Percentiles rank a stretch among this genome's conserved stretches.
Evolutionary conservation across 345 rosid genomes (phyloP).

Genomic region (Streptanthus diversifolius): DNA sequence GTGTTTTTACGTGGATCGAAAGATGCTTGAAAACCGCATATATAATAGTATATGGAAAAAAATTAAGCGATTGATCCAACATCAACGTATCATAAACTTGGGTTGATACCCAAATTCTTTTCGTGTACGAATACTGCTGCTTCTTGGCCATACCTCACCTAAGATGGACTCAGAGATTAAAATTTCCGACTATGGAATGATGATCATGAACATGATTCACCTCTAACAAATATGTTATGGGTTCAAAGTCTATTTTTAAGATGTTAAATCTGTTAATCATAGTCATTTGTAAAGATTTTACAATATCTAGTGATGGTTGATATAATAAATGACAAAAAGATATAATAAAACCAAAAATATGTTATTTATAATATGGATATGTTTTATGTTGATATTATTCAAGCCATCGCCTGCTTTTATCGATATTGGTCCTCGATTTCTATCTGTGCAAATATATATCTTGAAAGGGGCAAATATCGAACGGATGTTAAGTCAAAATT

Average conservation of each 20-base stretch:
- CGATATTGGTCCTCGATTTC: not conserved
- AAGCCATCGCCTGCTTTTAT: conserved; percentile 4
- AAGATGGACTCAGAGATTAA: too few species aligned
- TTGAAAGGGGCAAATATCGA: conserved; percentile 4
- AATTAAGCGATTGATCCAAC: too few species aligned
- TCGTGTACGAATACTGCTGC: too few species aligned
- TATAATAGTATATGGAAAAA: too few species aligned
- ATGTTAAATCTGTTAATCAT: too few species aligned
- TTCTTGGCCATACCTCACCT: too few species aligned
- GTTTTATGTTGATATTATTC: not conserved
- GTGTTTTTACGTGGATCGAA: too few species aligned
- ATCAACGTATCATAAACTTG: too few species aligned
- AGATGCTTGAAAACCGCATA: too few species aligned
- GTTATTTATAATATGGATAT: not conserved
- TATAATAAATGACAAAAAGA: not conserved
- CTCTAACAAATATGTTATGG: not conserved
- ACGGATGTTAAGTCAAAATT: conserved; percentile 1
- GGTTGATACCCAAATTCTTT: too few species aligned
- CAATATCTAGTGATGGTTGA: not conserved
- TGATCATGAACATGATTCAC: not conserved
- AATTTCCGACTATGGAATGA: too few species aligned
- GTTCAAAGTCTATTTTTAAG: not conserved
- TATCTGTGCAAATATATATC: conserved; percentile 9
- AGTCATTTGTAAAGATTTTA: not conserved
- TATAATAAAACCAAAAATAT: not conserved